A percentile compares a stretch with the other conserved stretches of the same genome.
These are phyloP conservation scores for Heracleum sosnowskyi DNA, from an alignment of 129 eudicot species.

Conservation along the genomic window DNA sequence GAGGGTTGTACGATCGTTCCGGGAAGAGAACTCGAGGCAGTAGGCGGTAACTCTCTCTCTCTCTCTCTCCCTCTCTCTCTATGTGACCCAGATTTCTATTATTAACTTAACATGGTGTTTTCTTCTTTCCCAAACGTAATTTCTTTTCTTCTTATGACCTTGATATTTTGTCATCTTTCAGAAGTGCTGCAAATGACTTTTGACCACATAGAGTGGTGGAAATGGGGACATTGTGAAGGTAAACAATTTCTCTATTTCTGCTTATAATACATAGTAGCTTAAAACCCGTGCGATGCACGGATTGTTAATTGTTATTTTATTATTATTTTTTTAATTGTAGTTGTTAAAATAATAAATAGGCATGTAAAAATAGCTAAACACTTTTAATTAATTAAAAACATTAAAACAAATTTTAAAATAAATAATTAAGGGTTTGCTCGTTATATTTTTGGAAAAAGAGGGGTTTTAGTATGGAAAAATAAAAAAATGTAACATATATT, in stretches of 20 bases:
- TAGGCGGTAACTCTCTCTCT: slow-evolving; percentile 50
- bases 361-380: no score
- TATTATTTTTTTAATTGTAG: no score
- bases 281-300: no score
- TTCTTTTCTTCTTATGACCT: background rate
- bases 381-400: no score
- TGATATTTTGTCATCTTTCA: slow-evolving; percentile 27
- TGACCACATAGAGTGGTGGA: slow-evolving; percentile 53
- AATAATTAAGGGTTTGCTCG: no score
- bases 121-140: slow-evolving; percentile 4
- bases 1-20: slow-evolving; percentile 52
- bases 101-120: background rate
- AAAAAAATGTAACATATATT: no score
- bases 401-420: no score
- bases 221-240: slow-evolving; percentile 60
- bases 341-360: no score
- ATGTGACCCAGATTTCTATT: background rate
- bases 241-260: background rate
- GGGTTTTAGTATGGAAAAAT: no score
- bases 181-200: slow-evolving; percentile 64
- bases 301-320: no score
- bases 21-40: slow-evolving; percentile 74
- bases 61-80: background rate
- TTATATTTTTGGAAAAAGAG: no score
- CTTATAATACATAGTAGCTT: no score